Conservation (phyloP, 306 rosid species). For the Abrus precatorius region DNA sequence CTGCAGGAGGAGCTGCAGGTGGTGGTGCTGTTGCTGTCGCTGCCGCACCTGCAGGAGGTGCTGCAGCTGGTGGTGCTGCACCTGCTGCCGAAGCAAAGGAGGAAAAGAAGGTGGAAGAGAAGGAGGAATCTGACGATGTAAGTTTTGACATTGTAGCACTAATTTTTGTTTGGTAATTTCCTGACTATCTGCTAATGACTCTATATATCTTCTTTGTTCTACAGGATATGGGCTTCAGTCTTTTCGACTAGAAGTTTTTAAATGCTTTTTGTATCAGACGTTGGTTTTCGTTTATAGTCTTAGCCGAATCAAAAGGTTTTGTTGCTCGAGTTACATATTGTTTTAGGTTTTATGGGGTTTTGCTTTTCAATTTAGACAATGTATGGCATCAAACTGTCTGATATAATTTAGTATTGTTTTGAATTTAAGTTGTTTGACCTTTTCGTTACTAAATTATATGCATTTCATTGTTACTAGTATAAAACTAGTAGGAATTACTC, state of each 20-base stretch:
- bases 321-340: constrained; percentile 49
- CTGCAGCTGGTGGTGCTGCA: constrained; percentile 55
- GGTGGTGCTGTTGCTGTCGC: constrained; percentile 72
- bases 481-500: not conserved
- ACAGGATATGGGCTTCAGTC: constrained; percentile 86
- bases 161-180: not conserved
- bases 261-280: constrained; percentile 11
- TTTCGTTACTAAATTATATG: constrained; percentile 4
- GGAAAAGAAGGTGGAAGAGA: constrained; percentile 83
- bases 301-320: constrained; percentile 47
- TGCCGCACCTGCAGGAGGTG: constrained; percentile 58
- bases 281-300: constrained; percentile 43
- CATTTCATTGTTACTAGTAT: not conserved
- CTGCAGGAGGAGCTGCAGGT: constrained; percentile 61
- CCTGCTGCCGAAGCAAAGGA: constrained; percentile 74
- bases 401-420: constrained; percentile 32
- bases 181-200: not conserved
- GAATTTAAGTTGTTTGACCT: constrained; percentile 27
- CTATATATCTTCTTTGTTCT: constrained; percentile 7
- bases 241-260: constrained; percentile 60
- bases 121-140: constrained; percentile 83
- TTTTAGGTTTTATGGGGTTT: constrained; percentile 43
- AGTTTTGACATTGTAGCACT: constrained; percentile 28
- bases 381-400: constrained; percentile 38
- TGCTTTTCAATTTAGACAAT: constrained; percentile 50